Base-by-base conservation (phyloP, 2,329 filamentous ascomycete species). In the Sporothrix phasma region DNA sequence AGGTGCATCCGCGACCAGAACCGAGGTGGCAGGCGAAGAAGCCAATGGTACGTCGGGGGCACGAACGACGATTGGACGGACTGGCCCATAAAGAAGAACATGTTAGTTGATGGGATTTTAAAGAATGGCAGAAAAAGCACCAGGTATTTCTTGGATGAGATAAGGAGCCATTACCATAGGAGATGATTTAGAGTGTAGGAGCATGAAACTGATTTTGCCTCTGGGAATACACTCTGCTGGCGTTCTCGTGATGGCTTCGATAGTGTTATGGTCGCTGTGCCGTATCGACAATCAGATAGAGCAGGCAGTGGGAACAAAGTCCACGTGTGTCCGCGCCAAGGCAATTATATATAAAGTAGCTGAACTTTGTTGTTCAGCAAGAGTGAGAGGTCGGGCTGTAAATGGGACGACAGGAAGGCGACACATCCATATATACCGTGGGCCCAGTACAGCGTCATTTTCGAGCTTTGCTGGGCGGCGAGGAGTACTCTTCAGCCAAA, bases 1-100 rank as follows among this genome's bases (percentile, higher is more conserved):
- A 19, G 41, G 15, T 63, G 26, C 66, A 69, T 68, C 22, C 51
- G 58, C 7, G 65, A 60, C 68, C 68, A 69, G 43, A 68, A 65
- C 5, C n/a, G 22, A 2, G 66, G 64, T 7, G 65, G 67, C 3
- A 69, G 66, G 4, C 60, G 62, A 22, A 68, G 59, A 3, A 69
- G 65, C 64, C 65, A 66, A 61, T 69, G 68, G 41, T 49, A 60
- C 26, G 64, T 13, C 0, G 19, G 19, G 0, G 65, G 64, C 6
- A 51, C 43, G 17, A 43, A 2, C 2, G 4, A 26, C 3, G 6
- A 46, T 13, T 2, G 56, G 19, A 46, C 37, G 37, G 22, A 43
- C 54, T 58, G 24, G 6, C 8, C 22, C 22, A 29, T 15, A 15
- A 7, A 3, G 22, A 19, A 17, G 8, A 43, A 43, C 13, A 15